Percentiles rank a stretch among this genome's conserved stretches.
These are phyloP conservation scores for Piper longum DNA, from an alignment of 164 flowering plant species.

Conservation along the genomic window DNA sequence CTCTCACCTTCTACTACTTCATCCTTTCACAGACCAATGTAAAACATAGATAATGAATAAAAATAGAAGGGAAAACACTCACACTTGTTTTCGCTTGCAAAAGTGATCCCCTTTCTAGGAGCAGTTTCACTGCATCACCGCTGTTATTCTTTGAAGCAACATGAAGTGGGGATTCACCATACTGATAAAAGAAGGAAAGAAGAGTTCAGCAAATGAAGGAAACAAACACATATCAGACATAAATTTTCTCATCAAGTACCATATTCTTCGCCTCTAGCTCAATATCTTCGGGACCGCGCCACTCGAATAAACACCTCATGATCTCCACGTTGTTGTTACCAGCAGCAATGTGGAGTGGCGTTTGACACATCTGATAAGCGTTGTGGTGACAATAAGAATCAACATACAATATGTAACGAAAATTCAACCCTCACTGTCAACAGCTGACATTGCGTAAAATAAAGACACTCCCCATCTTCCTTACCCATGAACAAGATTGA, in stretches of 20 bases:
- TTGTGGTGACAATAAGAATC: neutral
- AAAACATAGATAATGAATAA: neutral
- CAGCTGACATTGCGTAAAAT: neutral
- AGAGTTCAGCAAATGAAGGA: neutral
- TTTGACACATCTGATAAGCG: slow-evolving; percentile 69
- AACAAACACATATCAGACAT: neutral
- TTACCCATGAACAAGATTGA: too few relatives aligned
- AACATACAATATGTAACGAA: neutral
- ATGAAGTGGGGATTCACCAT: slow-evolving; percentile 97
- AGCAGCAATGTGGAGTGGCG: slow-evolving; percentile 93
- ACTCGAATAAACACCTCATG: slow-evolving; percentile 55
- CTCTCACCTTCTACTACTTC: neutral
- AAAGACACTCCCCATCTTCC: too few relatives aligned
- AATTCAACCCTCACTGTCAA: neutral
- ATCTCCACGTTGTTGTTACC: slow-evolving; percentile 59
- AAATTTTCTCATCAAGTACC: slow-evolving; percentile 22
- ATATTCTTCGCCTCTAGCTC: slow-evolving; percentile 90
- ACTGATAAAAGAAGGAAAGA: slow-evolving; percentile 28
- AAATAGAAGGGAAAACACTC: slow-evolving; percentile 4
- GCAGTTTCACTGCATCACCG: slow-evolving; percentile 58
- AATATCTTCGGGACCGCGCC: slow-evolving; percentile 50
- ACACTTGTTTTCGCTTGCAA: slow-evolving; percentile 94
- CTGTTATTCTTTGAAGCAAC: slow-evolving; percentile 99
- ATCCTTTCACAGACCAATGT: neutral
- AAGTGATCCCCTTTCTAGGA: slow-evolving; percentile 72